A percentile compares a stretch with the other conserved stretches of the same genome.
phyloP scores from a whole-genome alignment of 306 rosid genomes.

The Albizia julibrissin region DNA sequence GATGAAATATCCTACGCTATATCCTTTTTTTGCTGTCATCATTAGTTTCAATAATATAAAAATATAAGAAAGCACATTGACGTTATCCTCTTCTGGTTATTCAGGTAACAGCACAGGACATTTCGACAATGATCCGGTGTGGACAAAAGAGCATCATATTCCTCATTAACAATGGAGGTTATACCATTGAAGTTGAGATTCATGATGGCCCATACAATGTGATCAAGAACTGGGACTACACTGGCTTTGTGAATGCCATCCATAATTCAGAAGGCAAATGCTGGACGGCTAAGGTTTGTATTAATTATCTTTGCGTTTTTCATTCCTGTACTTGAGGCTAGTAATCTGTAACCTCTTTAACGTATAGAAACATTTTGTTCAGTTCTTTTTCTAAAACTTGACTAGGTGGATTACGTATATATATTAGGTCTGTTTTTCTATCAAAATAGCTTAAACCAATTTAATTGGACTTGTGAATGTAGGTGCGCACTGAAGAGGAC shows the following conservation, averaged over 20 bases:
- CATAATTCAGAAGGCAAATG: conserved; percentile 73
- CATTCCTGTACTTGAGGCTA: background rate
- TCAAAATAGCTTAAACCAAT: background rate
- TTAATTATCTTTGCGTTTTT: background rate
- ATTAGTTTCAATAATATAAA: background rate
- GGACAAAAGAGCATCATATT: conserved; percentile 58
- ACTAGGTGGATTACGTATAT: too few species aligned
- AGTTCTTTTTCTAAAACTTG: background rate
- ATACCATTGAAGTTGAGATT: conserved; percentile 55
- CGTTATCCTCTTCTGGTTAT: background rate
- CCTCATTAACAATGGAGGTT: conserved; percentile 66
- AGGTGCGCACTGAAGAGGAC: conserved; percentile 83
- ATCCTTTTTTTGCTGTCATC: background rate
- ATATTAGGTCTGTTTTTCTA: background rate
- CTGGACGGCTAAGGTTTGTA: conserved; percentile 64
- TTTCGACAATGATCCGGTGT: conserved; percentile 64
- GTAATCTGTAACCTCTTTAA: background rate
- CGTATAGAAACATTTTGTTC: background rate
- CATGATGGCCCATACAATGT: conserved; percentile 55
- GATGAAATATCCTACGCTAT: too few species aligned
- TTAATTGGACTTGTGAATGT: background rate
- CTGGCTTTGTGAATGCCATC: conserved; percentile 58
- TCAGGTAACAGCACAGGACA: conserved; percentile 66
- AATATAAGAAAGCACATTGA: background rate
- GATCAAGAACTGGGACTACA: conserved; percentile 68